Conservation (phyloP, 805 yeast species). For the Lipomyces sp. region DNA sequence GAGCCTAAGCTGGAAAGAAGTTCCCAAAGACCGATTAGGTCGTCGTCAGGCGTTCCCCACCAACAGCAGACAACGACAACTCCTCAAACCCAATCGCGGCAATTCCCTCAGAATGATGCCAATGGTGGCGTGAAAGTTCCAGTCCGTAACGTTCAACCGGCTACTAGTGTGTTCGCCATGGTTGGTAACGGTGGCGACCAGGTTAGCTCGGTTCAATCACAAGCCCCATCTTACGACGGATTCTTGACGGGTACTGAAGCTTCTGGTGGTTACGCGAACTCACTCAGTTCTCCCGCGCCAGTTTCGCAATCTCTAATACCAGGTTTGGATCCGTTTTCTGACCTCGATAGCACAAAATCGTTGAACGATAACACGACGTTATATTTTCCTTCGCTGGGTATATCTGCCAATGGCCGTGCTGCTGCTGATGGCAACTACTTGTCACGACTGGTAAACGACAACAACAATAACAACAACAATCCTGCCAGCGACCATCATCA, state of each 20-base stretch:
- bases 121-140: not conserved
- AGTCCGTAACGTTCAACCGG: not conserved
- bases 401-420: not conserved
- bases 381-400: conserved; percentile 26
- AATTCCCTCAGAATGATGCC: not conserved
- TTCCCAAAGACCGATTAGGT: not conserved
- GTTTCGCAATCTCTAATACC: not conserved
- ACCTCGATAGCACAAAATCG: conserved; percentile 16
- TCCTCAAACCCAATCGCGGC: not conserved
- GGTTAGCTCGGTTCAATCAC: not conserved
- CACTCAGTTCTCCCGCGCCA: not conserved
- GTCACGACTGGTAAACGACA: not conserved
- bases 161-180: not conserved
- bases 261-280: not conserved
- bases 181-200: not conserved
- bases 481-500: not conserved
- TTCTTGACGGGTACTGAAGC: not conserved
- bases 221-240: not conserved
- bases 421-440: not conserved
- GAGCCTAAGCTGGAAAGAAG: not conserved
- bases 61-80: not conserved
- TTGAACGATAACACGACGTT: conserved; percentile 25
- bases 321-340: conserved; percentile 4
- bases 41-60: not conserved
- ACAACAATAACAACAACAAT: too few species aligned